Percentiles rank a stretch among this genome's conserved stretches.
Conservation (phyloP, 768 basidiomycete genomes). For the Sporobolomyces roseus region DNA sequence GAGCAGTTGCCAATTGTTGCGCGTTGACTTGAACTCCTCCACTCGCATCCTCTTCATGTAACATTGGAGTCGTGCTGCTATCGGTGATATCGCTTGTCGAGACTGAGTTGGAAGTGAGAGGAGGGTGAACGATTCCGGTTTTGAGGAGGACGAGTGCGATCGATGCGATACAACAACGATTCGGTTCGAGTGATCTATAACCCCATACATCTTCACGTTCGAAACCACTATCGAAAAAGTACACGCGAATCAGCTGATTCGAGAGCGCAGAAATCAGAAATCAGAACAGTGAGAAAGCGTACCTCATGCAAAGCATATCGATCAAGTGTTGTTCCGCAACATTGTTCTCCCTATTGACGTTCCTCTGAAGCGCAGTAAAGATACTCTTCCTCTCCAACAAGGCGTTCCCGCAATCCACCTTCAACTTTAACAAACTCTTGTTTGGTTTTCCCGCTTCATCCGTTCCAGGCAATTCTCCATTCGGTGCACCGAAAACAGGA, state of each 20-base stretch:
- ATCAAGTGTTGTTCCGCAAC: constrained; percentile 98
- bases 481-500: constrained; percentile 26
- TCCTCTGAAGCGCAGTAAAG: constrained; percentile 95
- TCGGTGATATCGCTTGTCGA: background rate
- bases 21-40: constrained; percentile 72
- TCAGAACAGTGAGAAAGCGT: constrained; percentile 42
- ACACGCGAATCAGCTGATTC: background rate
- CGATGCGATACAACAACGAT: constrained; percentile 94
- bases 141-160: constrained; percentile 96
- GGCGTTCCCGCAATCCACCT: constrained; percentile 78
- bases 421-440: constrained; percentile 69
- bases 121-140: constrained; percentile 82
- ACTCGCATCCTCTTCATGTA: background rate
- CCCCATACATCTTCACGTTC: constrained; percentile 98
- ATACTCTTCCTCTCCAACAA: constrained; percentile 86
- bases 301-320: constrained; percentile 99
- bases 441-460: constrained; percentile 78
- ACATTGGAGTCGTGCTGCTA: background rate
- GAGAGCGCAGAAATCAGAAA: constrained; percentile 1
- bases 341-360: constrained; percentile 99
- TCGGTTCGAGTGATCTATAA: constrained; percentile 89
- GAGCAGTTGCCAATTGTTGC: constrained; percentile 91
- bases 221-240: constrained; percentile 67
- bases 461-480: constrained; percentile 52
- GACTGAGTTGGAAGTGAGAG: constrained; percentile 40